phyloP scores from a whole-genome alignment of 2,329 filamentous ascomycete species.

The Sphaceloma murrayae region DNA sequence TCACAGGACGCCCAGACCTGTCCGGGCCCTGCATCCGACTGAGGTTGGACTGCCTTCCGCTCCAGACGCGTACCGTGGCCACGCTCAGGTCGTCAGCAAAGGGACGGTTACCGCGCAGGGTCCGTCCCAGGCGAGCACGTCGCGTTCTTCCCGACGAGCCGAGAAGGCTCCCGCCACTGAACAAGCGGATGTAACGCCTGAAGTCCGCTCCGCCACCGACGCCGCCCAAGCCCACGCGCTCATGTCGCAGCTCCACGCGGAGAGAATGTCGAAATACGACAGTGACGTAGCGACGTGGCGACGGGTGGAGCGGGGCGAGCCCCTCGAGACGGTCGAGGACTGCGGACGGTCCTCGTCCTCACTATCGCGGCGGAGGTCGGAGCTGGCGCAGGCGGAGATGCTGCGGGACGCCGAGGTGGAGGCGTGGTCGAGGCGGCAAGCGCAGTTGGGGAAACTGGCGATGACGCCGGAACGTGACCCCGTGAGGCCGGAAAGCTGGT shows the following conservation, averaged over 20 bases:
- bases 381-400: background rate
- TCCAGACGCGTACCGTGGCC: background rate
- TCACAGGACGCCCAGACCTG: too few relatives aligned
- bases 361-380: background rate
- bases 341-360: background rate
- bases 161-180: too few relatives aligned
- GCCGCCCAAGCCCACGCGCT: conserved; percentile 1
- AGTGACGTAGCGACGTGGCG: background rate
- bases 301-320: background rate
- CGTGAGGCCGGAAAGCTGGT: too few relatives aligned
- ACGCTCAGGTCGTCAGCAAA: background rate
- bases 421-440: background rate
- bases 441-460: background rate
- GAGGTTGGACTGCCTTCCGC: background rate
- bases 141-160: background rate
- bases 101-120: background rate
- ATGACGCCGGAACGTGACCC: too few relatives aligned
- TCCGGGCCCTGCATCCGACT: too few relatives aligned
- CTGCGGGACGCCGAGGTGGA: background rate
- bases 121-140: background rate
- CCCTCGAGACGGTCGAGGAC: background rate
- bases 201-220: background rate
- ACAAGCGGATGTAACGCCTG: too few relatives aligned
- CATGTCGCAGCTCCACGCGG: background rate
- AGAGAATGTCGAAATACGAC: too few relatives aligned